A percentile compares a stretch with the other conserved stretches of the same genome.
Evolutionary conservation across 306 rosid genomes (phyloP).

Genomic region (Mimosa bimucronata): DNA sequence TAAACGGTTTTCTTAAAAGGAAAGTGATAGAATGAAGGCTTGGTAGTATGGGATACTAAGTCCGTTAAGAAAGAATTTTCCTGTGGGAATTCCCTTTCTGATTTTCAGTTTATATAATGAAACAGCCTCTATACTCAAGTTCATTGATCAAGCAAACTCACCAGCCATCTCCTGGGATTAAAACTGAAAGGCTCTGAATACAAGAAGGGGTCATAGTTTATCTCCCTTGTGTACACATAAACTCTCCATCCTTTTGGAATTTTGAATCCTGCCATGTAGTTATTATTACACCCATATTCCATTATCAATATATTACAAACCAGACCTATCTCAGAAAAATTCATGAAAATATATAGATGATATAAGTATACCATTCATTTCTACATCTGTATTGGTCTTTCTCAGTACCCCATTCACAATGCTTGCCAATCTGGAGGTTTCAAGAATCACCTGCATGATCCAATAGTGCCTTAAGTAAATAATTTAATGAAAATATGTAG

Average conservation of each 20-base stretch:
- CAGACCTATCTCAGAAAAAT: neutral
- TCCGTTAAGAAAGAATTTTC: too few relatives aligned
- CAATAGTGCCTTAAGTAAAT: neutral
- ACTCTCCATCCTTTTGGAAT: slow-evolving; percentile 88
- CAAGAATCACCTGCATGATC: slow-evolving; percentile 65
- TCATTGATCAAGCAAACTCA: slow-evolving; percentile 32
- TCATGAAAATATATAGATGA: slow-evolving; percentile 1
- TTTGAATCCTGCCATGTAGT: slow-evolving; percentile 51
- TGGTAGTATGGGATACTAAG: too few relatives aligned
- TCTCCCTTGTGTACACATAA: slow-evolving; percentile 73
- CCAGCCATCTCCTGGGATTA: slow-evolving; percentile 88
- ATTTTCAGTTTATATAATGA: too few relatives aligned
- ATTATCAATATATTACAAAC: slow-evolving; percentile 14
- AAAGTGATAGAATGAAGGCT: too few relatives aligned
- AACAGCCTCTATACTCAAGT: neutral
- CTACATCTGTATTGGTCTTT: slow-evolving; percentile 60
- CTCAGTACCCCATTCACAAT: slow-evolving; percentile 76
- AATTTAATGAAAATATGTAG: neutral
- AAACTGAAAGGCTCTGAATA: slow-evolving; percentile 70
- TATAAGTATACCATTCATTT: slow-evolving; percentile 65
- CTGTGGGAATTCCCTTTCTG: too few relatives aligned
- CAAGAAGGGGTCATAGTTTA: slow-evolving; percentile 61
- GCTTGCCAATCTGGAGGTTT: slow-evolving; percentile 74
- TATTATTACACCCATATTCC: neutral
- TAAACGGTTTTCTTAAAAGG: too few relatives aligned